These are phyloP conservation scores for Acer campestre DNA, from an alignment of 345 rosid genomes.

Conservation along the genomic window DNA sequence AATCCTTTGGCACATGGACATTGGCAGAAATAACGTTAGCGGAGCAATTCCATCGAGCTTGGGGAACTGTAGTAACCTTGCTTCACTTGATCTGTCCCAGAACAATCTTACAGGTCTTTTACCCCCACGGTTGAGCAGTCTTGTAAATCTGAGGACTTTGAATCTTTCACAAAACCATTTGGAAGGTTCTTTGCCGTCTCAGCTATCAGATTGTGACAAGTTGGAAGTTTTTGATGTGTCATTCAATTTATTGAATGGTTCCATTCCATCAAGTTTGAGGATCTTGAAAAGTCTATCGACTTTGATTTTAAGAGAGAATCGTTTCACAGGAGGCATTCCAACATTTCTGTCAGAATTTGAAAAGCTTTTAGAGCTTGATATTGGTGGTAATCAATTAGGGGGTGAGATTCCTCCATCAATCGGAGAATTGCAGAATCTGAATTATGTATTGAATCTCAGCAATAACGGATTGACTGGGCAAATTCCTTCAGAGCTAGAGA, in stretches of 20 bases:
- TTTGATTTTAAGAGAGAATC: constrained; percentile 59
- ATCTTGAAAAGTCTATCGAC: constrained; percentile 54
- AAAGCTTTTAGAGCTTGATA: constrained; percentile 48
- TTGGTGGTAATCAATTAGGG: constrained; percentile 65
- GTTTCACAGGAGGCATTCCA: constrained; percentile 68
- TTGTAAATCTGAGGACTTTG: constrained; percentile 40
- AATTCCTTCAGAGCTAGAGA: constrained; percentile 51
- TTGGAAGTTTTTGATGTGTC: constrained; percentile 57
- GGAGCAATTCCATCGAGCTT: constrained; percentile 67
- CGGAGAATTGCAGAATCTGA: constrained; percentile 48
- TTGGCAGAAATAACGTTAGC: constrained; percentile 55
- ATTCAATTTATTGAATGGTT: constrained; percentile 64
- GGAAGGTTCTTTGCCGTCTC: constrained; percentile 62
- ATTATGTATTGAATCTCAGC: constrained; percentile 64
- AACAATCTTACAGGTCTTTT: constrained; percentile 60
- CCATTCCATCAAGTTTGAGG: constrained; percentile 47
- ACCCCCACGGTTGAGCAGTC: constrained; percentile 62
- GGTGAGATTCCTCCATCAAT: constrained; percentile 70
- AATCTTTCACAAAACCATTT: constrained; percentile 64
- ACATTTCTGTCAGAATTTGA: constrained; percentile 49
- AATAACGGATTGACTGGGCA: constrained; percentile 55
- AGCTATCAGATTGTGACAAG: constrained; percentile 50
- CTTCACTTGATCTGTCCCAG: constrained; percentile 53
- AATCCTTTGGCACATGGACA: constrained; percentile 48
- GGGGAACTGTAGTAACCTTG: constrained; percentile 49